Evolutionary conservation across 306 rosid species (phyloP).

Genomic region (Erythrophleum fordii): DNA sequence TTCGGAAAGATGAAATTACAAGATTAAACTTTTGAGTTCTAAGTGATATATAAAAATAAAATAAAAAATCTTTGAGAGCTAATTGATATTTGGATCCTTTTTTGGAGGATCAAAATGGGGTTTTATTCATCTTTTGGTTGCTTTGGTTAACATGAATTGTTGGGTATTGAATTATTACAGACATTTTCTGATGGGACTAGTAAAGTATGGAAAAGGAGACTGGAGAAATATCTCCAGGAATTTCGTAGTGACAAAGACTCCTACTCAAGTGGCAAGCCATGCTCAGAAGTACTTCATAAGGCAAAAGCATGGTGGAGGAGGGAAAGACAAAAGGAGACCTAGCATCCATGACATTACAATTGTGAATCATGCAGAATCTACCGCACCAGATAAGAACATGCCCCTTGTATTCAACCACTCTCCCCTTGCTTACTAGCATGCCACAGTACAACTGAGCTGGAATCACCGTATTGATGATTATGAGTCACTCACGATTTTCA

Average conservation of each 20-base stretch:
- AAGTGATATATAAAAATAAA: too few relatives aligned
- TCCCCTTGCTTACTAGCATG: conserved; percentile 34
- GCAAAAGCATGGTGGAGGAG: conserved; percentile 59
- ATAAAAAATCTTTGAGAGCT: too few relatives aligned
- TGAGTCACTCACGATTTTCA: conserved; percentile 46
- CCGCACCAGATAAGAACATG: conserved; percentile 37
- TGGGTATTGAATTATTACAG: conserved; percentile 39
- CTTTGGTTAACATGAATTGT: not conserved
- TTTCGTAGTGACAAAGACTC: conserved; percentile 56
- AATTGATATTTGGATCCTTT: too few relatives aligned
- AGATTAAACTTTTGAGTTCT: too few relatives aligned
- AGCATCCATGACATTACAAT: conserved; percentile 80
- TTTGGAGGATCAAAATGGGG: too few relatives aligned
- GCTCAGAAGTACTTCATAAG: conserved; percentile 73
- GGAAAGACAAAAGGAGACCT: conserved; percentile 63
- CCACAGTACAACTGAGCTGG: conserved; percentile 44
- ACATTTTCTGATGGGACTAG: conserved; percentile 68
- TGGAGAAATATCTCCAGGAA: conserved; percentile 70
- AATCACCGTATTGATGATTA: conserved; percentile 35
- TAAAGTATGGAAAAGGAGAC: conserved; percentile 64
- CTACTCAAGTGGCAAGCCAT: conserved; percentile 48
- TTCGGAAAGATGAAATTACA: too few relatives aligned
- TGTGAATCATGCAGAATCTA: conserved; percentile 49
- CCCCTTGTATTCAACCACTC: conserved; percentile 42
- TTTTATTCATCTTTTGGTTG: too few relatives aligned